Conservation (phyloP, 805 yeast genomes). For the Teunomyces funiuensis region DNA sequence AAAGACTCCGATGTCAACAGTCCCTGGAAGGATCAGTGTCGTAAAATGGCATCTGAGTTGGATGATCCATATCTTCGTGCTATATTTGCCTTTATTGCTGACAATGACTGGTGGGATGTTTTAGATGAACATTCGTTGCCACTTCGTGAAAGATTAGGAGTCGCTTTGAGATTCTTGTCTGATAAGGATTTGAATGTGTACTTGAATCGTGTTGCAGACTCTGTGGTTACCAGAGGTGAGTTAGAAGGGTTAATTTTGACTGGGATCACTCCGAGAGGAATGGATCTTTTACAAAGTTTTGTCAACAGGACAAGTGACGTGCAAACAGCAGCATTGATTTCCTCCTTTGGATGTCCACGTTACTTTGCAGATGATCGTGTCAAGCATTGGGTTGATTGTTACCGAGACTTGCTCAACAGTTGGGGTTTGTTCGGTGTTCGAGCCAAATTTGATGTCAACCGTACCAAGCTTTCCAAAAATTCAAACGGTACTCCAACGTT, state of each 20-base stretch:
- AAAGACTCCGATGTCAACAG: constrained; percentile 58
- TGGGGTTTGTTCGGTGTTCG: constrained; percentile 78
- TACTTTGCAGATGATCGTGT: constrained; percentile 74
- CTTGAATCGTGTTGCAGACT: constrained; percentile 64
- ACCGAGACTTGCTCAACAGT: constrained; percentile 67
- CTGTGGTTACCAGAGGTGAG: constrained; percentile 77
- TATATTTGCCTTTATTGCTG: constrained; percentile 89
- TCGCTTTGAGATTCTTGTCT: constrained; percentile 80
- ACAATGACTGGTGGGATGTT: constrained; percentile 95
- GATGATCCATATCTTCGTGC: constrained; percentile 89
- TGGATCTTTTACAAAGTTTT: constrained; percentile 78
- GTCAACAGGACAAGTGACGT: constrained; percentile 88
- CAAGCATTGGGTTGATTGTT: constrained; percentile 74
- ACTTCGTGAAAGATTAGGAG: constrained; percentile 82
- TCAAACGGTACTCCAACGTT: constrained; percentile 48
- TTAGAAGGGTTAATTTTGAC: constrained; percentile 87
- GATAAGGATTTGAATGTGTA: constrained; percentile 77
- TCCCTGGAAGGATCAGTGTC: constrained; percentile 92
- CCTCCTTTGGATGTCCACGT: constrained; percentile 79
- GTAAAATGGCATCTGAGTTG: constrained; percentile 81
- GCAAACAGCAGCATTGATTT: constrained; percentile 84
- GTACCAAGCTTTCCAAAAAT: constrained; percentile 62
- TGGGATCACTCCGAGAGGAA: constrained; percentile 86
- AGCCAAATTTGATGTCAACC: constrained; percentile 81
- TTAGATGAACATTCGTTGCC: constrained; percentile 88